phyloP scores from a whole-genome alignment of 176 grass and related monocot species.

The Pharus latifolius region DNA sequence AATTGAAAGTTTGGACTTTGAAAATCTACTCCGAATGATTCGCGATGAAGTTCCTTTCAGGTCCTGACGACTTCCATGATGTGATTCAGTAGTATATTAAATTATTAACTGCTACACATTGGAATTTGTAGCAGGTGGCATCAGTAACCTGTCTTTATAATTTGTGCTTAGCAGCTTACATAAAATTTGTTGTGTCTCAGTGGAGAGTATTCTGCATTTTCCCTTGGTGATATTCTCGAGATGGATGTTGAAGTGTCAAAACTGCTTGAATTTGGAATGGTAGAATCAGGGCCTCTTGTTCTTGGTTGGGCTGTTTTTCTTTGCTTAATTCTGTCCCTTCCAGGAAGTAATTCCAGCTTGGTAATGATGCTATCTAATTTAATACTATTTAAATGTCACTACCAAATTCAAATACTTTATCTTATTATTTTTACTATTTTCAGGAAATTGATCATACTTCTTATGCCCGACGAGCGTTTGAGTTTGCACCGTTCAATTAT shows the following conservation, averaged over 20 bases:
- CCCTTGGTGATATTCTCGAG: slow-evolving; percentile 71
- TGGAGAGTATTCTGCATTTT: slow-evolving; percentile 63
- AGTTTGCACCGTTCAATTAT: slow-evolving; percentile 58
- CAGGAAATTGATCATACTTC: slow-evolving; percentile 85
- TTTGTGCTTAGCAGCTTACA: not conserved
- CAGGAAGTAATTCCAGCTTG: slow-evolving; percentile 39
- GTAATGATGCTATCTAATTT: slow-evolving; percentile 26
- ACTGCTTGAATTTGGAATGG: slow-evolving; percentile 44
- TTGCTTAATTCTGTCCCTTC: slow-evolving; percentile 68
- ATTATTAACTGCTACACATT: not conserved
- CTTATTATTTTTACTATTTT: slow-evolving; percentile 17
- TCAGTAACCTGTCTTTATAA: not conserved
- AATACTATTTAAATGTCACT: not conserved
- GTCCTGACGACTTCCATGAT: slow-evolving; percentile 26
- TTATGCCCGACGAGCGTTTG: slow-evolving; percentile 69
- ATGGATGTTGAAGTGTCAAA: slow-evolving; percentile 78
- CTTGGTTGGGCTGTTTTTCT: slow-evolving; percentile 83
- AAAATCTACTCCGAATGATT: slow-evolving; percentile 74
- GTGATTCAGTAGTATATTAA: not conserved
- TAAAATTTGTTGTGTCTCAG: slow-evolving; percentile 34
- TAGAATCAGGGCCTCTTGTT: slow-evolving; percentile 77
- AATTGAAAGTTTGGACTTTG: slow-evolving; percentile 80
- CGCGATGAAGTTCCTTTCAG: slow-evolving; percentile 79
- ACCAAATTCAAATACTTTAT: not conserved
- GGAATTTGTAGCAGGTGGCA: not conserved